A percentile compares a stretch with the other conserved stretches of the same genome.
Conservation (phyloP, 768 basidiomycete species). For the Cystobasidium onofrii region DNA sequence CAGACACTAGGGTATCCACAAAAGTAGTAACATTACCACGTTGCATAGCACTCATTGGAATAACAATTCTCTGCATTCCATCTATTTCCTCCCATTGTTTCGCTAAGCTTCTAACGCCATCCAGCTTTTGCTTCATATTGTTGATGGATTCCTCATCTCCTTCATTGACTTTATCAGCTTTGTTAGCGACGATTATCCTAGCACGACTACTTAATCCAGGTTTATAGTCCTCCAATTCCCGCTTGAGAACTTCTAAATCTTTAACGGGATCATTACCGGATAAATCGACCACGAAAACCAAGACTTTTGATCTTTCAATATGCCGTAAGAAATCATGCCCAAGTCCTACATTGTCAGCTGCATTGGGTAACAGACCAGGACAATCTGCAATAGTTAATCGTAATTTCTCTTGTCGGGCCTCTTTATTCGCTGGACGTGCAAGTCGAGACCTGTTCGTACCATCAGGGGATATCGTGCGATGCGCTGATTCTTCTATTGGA, state of each 20-base stretch:
- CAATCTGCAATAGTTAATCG: constrained; percentile 96
- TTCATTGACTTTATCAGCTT: constrained; percentile 74
- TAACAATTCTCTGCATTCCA: constrained; percentile 48
- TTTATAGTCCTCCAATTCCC: constrained; percentile 67
- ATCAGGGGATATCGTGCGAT: constrained; percentile 23
- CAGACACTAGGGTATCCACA: constrained; percentile 60
- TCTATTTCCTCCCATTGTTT: not conserved
- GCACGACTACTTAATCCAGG: constrained; percentile 67
- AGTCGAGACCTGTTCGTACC: not conserved
- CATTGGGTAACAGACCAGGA: constrained; percentile 76
- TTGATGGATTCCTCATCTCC: constrained; percentile 39
- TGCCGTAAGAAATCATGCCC: constrained; percentile 89
- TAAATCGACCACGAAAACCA: constrained; percentile 88
- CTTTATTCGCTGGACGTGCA: not conserved
- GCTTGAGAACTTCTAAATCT: constrained; percentile 61
- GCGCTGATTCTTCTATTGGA: constrained; percentile 41
- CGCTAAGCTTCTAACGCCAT: not conserved
- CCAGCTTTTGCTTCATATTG: not conserved
- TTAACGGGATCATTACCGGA: constrained; percentile 65
- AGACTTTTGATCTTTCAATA: constrained; percentile 80
- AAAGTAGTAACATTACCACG: constrained; percentile 68
- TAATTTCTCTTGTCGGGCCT: constrained; percentile 57
- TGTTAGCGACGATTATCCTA: constrained; percentile 82
- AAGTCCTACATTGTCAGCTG: constrained; percentile 81
- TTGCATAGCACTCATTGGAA: constrained; percentile 77